Evolutionary conservation across 2,329 filamentous ascomycete species (phyloP), one percentile per base, ranked within the genome.

Genomic region (Xylaria sp.): DNA sequence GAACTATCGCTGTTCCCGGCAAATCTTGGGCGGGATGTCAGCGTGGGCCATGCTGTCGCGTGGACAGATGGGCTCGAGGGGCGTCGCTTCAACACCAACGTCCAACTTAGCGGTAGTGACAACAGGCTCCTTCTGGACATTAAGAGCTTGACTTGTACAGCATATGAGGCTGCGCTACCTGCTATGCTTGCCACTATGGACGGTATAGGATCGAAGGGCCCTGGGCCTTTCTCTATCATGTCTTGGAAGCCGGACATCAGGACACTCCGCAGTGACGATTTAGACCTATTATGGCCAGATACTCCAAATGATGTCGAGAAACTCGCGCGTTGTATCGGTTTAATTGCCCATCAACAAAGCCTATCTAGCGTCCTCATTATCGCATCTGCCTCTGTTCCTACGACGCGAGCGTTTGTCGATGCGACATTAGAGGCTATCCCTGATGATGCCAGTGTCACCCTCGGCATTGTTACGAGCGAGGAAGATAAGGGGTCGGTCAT

Each of bases 51-150:
- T 11, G 67, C 67, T 9, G 51, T 66, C 7, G 65, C 66, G 5
- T 70, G 67, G 68, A 64, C 64, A 4, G 62, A 66, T 25, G 53
- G 25, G 11, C 56, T 66, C 11, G 53, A 64, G 25, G 59, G 54
- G 11, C 64, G 64, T 48, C 59, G 53, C 17, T 66, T 64, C 44
- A 65, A 63, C 19, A 66, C 60, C 2, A 49, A 64, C 38, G 58
- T 60, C 10, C 49, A 37, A 31, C 66, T 66, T 4, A 44, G 37
- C 19, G 29, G 41, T 17, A 21, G 25, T 1, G 54, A 53, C 31
- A n/a, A 31, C 4, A 54, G 44, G 10, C 13, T 60, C 15, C 47
- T 68, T 23, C 10, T 67, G 17, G 41, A 62, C 7, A 60, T 66
- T 5, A 61, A 66, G 29, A 65, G 55, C 19, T 10, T 66, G 2